These are phyloP conservation scores for Copromyces sp. DNA, from an alignment of 495 filamentous ascomycete genomes.

Conservation along the genomic window DNA sequence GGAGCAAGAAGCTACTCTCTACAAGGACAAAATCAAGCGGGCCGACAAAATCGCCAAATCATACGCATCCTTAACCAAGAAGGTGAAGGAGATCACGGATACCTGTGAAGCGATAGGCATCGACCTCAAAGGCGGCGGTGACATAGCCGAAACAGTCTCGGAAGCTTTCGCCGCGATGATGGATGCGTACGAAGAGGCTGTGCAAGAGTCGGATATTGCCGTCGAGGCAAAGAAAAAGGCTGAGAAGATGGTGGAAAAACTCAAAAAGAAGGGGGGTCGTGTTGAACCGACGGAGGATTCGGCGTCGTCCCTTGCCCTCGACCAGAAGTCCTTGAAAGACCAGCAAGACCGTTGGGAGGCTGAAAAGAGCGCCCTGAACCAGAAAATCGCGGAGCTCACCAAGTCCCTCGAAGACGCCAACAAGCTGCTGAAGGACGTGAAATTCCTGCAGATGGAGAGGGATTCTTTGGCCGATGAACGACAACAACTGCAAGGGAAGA, in stretches of 20 bases:
- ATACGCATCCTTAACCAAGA: neutral
- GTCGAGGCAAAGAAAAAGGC: neutral
- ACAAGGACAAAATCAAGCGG: neutral
- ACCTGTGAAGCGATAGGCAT: neutral
- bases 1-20: neutral
- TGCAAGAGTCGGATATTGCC: neutral
- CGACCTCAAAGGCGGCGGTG: neutral
- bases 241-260: neutral
- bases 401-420: neutral
- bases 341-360: neutral
- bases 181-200: neutral
- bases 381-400: neutral
- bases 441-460: neutral
- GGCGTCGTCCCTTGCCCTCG: neutral
- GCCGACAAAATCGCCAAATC: neutral
- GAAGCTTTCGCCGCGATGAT: neutral
- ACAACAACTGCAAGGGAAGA: neutral
- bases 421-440: neutral
- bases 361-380: neutral
- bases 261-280: neutral
- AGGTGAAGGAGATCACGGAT: neutral
- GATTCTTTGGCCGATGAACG: neutral
- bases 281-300: neutral
- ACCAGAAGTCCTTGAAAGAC: neutral
- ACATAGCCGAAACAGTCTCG: neutral